These are phyloP conservation scores for Nothophaeocryptopus gaeumannii DNA, from an alignment of 2,329 filamentous ascomycete genomes.

Conservation along the genomic window DNA sequence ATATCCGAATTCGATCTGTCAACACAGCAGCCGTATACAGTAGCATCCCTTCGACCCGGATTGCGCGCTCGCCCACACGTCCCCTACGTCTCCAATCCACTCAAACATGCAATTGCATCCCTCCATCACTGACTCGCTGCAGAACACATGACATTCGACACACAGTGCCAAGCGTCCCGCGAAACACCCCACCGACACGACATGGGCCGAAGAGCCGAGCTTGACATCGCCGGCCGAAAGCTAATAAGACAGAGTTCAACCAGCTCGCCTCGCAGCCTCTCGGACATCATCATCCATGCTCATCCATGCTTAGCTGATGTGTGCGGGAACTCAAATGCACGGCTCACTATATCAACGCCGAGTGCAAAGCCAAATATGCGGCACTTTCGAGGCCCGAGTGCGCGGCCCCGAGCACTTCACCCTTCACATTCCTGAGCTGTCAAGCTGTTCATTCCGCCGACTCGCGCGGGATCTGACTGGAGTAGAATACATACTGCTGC, in stretches of 20 bases:
- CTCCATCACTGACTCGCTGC: background rate
- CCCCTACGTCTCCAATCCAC: too few species aligned
- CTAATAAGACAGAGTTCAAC: constrained; percentile 3
- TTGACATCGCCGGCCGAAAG: background rate
- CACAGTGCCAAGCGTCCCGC: too few species aligned
- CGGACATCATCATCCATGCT: constrained; percentile 6
- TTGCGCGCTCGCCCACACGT: background rate
- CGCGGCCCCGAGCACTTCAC: background rate
- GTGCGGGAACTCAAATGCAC: background rate
- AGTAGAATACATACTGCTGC: constrained; percentile 3
- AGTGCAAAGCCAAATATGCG: constrained; percentile 1
- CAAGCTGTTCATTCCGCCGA: constrained; percentile 3
- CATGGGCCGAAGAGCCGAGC: background rate
- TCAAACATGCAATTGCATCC: background rate
- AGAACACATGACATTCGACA: background rate
- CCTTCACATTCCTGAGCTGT: constrained; percentile 2
- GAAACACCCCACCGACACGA: background rate
- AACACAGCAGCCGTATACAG: background rate
- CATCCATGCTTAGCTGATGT: constrained; percentile 6
- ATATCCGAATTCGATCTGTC: background rate
- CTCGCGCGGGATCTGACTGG: constrained; percentile 3
- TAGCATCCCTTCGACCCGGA: background rate
- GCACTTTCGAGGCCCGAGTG: background rate
- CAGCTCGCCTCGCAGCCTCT: background rate
- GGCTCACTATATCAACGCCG: background rate